Conservation (phyloP, 2,329 filamentous ascomycete species). For the Cladosporium sp. region DNA sequence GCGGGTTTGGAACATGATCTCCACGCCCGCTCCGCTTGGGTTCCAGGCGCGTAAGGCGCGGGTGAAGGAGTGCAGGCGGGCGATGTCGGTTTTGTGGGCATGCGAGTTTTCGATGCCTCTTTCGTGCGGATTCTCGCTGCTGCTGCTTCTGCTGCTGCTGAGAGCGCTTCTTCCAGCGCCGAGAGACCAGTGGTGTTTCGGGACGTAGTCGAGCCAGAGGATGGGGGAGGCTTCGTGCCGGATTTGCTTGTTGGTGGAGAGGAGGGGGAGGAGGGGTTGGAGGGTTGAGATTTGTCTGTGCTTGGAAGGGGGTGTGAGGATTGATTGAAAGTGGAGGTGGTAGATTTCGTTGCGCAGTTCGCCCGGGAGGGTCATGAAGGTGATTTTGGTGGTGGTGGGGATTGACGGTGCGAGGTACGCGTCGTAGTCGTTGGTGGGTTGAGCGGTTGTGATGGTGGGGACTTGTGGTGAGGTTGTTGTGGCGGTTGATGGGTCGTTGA, state of each 20-base stretch:
- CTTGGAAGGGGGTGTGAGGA: no score
- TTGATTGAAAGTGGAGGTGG: neutral
- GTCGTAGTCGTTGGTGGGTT: no score
- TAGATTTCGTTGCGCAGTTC: conserved; percentile 5
- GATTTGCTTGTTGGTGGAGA: neutral
- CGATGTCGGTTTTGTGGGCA: neutral
- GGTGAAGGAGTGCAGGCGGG: neutral
- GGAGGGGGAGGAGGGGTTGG: neutral
- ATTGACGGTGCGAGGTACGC: no score
- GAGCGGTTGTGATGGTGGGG: no score
- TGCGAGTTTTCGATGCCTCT: no score
- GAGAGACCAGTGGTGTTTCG: neutral
- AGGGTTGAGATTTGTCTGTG: neutral
- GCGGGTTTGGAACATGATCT: conserved; percentile 1
- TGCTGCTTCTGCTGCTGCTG: no score
- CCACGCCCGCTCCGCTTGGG: neutral
- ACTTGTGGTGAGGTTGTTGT: no score
- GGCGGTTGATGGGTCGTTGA: no score
- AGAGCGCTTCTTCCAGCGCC: no score
- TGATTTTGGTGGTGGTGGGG: no score
- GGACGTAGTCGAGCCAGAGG: conserved; percentile 1
- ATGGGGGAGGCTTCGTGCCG: neutral
- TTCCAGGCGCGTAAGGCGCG: neutral
- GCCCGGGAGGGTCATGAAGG: neutral
- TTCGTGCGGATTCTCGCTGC: no score